Base-by-base conservation (phyloP, 2,329 filamentous ascomycete species). In the Penicillium thymicola region DNA sequence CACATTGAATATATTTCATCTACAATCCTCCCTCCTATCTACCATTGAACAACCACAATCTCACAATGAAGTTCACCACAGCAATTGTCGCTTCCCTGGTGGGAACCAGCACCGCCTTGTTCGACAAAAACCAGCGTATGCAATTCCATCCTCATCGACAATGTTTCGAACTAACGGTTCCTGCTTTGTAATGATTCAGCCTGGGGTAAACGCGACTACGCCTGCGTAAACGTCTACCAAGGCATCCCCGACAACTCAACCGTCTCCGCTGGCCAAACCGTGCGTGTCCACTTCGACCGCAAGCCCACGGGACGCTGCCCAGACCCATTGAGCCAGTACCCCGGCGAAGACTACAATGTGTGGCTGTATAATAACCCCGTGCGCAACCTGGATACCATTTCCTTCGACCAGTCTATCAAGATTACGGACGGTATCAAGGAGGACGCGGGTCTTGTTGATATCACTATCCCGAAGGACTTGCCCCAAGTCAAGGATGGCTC, bases 171-270 rank as follows among this genome's bases (percentile, higher is more conserved):
- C 44, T 61, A 18, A 59, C 23, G 37, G 13, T 30, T 5, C 11
- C 13, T 27, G 25, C 8, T 42, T n/a, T 25, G 6, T 14, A 13
- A 21, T 21, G 16, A 14, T 50, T 16, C 36, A 72, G 70, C 69
- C 2, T 72, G 70, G 70, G 70, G 70, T 32, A 72, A 71, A 37
- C 67, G 70, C 23, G 69, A 72, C 49, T 72, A 72, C 54, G 23
- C 63, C 54, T 72, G 70, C 42, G 36, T 72, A 27, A 72, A 72
- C 43, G 66, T 70, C 52, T 69, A 62, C 61, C 70, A 71, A 42
- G 70, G 70, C 38, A 66, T 69, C 28, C 68, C 69, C 8, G 69
- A 72, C 13, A 61, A 69, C 58, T 65, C 69, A 3, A 68, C 70
- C 13, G 54, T 72, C n/a, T 52, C 60, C 2, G 50, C 64, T 3